Percentiles rank a stretch among this genome's conserved stretches.
Conservation (phyloP, 257 asterid species). For the Gentiana macrophylla region DNA sequence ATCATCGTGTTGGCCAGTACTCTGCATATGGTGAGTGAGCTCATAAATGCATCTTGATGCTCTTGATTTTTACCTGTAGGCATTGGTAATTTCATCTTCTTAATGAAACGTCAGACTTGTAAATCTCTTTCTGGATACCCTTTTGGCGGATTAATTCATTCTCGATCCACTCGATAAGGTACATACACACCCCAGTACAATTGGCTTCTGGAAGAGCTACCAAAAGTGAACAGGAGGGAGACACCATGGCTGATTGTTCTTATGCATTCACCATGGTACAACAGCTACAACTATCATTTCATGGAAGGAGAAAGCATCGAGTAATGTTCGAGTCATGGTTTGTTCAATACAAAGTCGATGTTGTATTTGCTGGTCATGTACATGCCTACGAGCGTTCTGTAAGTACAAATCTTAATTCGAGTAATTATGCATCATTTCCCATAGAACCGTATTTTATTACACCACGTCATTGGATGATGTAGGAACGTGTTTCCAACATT, state of each 20-base stretch:
- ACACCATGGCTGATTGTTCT: conserved; percentile 91
- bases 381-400: conserved; percentile 93
- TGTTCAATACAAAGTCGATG: conserved; percentile 68
- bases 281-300: conserved; percentile 71
- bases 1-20: conserved; percentile 86
- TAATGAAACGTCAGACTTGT: no score
- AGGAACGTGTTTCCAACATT: conserved; percentile 60
- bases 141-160: no score
- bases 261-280: conserved; percentile 88
- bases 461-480: background rate
- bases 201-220: conserved; percentile 68
- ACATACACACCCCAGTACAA: conserved; percentile 71
- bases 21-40: conserved; percentile 87
- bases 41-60: background rate
- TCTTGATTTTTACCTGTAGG: background rate
- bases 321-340: conserved; percentile 75
- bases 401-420: conserved; percentile 5
- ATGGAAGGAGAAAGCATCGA: conserved; percentile 97
- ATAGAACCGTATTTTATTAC: no score
- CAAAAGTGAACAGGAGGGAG: conserved; percentile 65
- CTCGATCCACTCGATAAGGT: conserved; percentile 15
- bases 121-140: no score
- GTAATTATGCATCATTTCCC: no score
- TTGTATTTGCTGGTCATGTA: conserved; percentile 88
- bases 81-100: background rate